These are phyloP conservation scores for Chaetomiaceae sp. DNA, from an alignment of 2,329 filamentous ascomycete genomes.

Conservation along the genomic window DNA sequence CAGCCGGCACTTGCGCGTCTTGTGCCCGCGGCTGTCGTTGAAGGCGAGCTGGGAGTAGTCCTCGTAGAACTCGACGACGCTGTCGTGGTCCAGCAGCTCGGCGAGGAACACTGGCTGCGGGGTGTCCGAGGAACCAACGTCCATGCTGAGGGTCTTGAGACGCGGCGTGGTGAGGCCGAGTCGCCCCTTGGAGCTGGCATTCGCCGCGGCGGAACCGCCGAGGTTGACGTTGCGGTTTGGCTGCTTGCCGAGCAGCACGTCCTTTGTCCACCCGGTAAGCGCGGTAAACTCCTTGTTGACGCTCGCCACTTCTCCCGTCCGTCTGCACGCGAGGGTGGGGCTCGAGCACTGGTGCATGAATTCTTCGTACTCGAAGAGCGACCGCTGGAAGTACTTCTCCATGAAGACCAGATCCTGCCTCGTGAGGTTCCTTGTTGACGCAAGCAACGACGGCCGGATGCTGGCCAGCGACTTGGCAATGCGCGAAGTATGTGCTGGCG, in stretches of 20 bases:
- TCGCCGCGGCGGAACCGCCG: slow-evolving; percentile 48
- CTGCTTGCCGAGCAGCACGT: slow-evolving; percentile 81
- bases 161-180: slow-evolving; percentile 49
- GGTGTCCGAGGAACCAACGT: slow-evolving; percentile 36
- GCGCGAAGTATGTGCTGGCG: slow-evolving; percentile 68
- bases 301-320: slow-evolving; percentile 90
- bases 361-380: slow-evolving; percentile 87
- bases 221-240: slow-evolving; percentile 83
- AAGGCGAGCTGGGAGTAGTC: slow-evolving; percentile 92
- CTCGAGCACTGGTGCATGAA: slow-evolving; percentile 85
- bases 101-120: slow-evolving; percentile 83
- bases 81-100: slow-evolving; percentile 89
- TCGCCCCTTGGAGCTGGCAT: slow-evolving; percentile 38
- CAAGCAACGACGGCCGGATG: slow-evolving; percentile 89
- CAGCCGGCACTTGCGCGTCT: slow-evolving; percentile 77
- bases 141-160: slow-evolving; percentile 42
- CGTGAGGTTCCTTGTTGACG: slow-evolving; percentile 84
- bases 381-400: slow-evolving; percentile 95
- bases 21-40: slow-evolving; percentile 80
- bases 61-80: slow-evolving; percentile 90
- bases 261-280: slow-evolving; percentile 88
- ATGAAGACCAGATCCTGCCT: slow-evolving; percentile 90
- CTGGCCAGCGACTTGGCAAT: slow-evolving; percentile 85
- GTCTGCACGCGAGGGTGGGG: slow-evolving; percentile 84
- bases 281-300: slow-evolving; percentile 97